These are phyloP conservation scores for Penicillium maclennaniae DNA, from an alignment of 495 filamentous ascomycete genomes.

Conservation along the genomic window DNA sequence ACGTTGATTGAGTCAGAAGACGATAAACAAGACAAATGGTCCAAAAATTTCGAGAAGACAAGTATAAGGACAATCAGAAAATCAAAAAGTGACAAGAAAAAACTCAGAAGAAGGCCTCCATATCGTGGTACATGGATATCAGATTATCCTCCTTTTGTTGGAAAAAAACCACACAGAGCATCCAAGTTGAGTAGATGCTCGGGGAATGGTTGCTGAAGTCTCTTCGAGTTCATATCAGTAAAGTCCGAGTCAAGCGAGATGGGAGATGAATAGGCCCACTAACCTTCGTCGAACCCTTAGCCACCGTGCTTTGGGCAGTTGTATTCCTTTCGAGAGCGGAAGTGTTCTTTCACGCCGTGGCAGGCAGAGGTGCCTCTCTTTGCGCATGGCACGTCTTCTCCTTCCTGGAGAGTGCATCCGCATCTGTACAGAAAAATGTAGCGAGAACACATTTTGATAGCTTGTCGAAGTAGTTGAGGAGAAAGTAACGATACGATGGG, in stretches of 20 bases:
- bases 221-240: neutral
- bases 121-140: neutral
- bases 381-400: slow-evolving; percentile 36
- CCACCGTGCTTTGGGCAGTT: slow-evolving; percentile 39
- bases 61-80: neutral
- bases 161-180: neutral
- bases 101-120: neutral
- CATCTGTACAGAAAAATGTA: slow-evolving; percentile 45
- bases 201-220: neutral
- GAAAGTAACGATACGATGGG: neutral
- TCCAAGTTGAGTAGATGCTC: neutral
- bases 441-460: slow-evolving; percentile 36
- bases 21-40: neutral
- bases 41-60: neutral
- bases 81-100: neutral
- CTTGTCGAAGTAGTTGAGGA: neutral
- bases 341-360: slow-evolving; percentile 34
- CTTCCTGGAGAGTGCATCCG: slow-evolving; percentile 36
- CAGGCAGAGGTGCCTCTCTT: slow-evolving; percentile 32
- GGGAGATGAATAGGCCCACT: neutral
- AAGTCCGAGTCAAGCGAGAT: neutral
- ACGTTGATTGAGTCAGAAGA: neutral
- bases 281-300: slow-evolving; percentile 13
- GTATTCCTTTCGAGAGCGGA: slow-evolving; percentile 33
- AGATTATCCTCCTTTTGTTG: neutral